phyloP scores from a whole-genome alignment of 805 yeast species.

The Saturnispora kantuleensis region DNA sequence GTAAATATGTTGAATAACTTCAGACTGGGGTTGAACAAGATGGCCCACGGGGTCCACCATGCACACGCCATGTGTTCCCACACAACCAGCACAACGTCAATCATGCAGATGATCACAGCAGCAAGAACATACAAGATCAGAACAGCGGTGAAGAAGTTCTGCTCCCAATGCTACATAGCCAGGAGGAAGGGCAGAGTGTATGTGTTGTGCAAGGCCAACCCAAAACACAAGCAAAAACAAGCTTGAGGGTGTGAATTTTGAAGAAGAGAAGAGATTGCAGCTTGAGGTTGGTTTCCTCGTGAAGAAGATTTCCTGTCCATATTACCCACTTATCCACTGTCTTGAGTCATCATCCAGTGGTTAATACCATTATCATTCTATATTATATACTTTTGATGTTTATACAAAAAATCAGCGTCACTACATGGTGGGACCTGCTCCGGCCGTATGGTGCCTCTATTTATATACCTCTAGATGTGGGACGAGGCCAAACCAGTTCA shows the following conservation, averaged over 20 bases:
- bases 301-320: too few relatives aligned
- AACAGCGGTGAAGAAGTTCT: conserved; percentile 87
- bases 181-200: conserved; percentile 92
- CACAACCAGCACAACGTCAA: conserved; percentile 8
- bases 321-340: too few relatives aligned
- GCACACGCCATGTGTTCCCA: conserved; percentile 8
- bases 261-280: too few relatives aligned
- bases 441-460: too few relatives aligned
- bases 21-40: conserved; percentile 19
- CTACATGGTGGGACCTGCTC: too few relatives aligned
- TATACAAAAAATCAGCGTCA: neutral
- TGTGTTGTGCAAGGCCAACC: conserved; percentile 86
- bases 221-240: conserved; percentile 92
- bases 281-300: too few relatives aligned
- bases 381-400: neutral
- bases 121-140: conserved; percentile 80
- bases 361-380: neutral
- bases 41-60: conserved; percentile 9
- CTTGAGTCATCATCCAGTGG: too few relatives aligned
- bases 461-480: too few relatives aligned
- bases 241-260: conserved; percentile 31
- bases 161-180: conserved; percentile 84
- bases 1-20: conserved; percentile 20
- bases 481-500: neutral
- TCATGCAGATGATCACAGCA: conserved; percentile 12